phyloP scores from a whole-genome alignment of 768 basidiomycete genomes.

The Filobasidium wieringae region DNA sequence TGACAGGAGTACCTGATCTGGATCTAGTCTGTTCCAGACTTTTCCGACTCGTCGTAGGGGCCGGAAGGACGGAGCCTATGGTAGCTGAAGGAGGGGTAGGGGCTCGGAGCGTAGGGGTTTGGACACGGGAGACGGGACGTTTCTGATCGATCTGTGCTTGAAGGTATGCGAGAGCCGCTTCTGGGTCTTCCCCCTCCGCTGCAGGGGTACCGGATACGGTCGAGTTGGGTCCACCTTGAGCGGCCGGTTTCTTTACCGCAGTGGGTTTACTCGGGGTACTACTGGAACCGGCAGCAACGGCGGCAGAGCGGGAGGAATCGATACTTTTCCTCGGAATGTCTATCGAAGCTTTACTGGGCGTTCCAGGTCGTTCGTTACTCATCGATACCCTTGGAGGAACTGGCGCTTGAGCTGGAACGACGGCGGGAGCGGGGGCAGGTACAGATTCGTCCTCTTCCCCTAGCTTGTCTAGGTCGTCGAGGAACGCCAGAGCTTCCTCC shows the following conservation, averaged over 20 bases:
- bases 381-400: not conserved
- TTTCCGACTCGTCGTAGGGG: conserved; percentile 17
- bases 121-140: conserved; percentile 14
- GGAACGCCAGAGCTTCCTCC: conserved; percentile 74
- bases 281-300: not conserved
- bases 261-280: not conserved
- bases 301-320: not conserved
- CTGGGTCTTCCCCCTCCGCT: conserved; percentile 6
- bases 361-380: not conserved
- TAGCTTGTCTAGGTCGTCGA: conserved; percentile 86
- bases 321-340: not conserved
- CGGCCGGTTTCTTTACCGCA: not conserved
- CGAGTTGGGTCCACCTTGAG: conserved; percentile 24
- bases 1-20: conserved; percentile 10
- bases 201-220: conserved; percentile 15
- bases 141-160: conserved; percentile 84
- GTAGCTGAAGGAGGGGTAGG: conserved; percentile 12
- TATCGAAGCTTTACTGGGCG: not conserved
- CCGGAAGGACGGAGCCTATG: conserved; percentile 12
- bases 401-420: conserved; percentile 1
- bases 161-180: conserved; percentile 62
- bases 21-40: conserved; percentile 44
- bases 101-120: conserved; percentile 58
- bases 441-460: conserved; percentile 14
- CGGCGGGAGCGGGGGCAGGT: conserved; percentile 18